Conservation (phyloP, 495 filamentous ascomycete species). For the Daldinia decipiens region DNA sequence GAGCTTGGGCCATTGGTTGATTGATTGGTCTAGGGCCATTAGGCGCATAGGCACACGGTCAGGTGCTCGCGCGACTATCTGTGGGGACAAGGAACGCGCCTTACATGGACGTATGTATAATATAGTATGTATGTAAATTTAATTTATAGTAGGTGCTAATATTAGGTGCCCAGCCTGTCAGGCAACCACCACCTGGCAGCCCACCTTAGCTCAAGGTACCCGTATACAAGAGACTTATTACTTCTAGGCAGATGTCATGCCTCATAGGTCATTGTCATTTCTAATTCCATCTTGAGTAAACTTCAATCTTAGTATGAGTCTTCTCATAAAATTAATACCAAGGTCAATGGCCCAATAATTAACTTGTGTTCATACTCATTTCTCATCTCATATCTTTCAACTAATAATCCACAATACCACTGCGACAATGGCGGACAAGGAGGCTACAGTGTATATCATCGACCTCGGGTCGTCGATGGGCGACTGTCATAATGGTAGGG, state of each 20-base stretch:
- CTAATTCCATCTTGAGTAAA: constrained; percentile 10
- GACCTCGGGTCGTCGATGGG: constrained; percentile 89
- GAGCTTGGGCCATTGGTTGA: constrained; percentile 31
- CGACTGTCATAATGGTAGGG: constrained; percentile 74
- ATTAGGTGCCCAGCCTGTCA: too few species aligned
- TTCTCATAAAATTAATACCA: neutral
- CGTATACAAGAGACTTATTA: constrained; percentile 1
- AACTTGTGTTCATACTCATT: neutral
- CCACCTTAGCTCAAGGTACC: constrained; percentile 2
- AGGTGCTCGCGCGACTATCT: constrained; percentile 43
- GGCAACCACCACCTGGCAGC: too few species aligned
- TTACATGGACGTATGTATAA: too few species aligned
- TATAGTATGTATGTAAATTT: too few species aligned
- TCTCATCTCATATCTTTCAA: neutral
- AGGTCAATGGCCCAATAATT: neutral
- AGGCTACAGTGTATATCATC: constrained; percentile 91
- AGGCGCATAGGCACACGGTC: constrained; percentile 49
- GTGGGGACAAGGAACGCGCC: constrained; percentile 19
- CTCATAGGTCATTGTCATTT: constrained; percentile 16
- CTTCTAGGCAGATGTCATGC: constrained; percentile 35
- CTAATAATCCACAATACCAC: constrained; percentile 5
- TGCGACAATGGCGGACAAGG: constrained; percentile 85
- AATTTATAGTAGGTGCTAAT: too few species aligned
- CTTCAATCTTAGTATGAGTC: constrained; percentile 5
- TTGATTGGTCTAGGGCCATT: constrained; percentile 37